Evolutionary conservation across 2,329 filamentous ascomycete genomes (phyloP).

Genomic region (Allantophomopsis cytisporea): DNA sequence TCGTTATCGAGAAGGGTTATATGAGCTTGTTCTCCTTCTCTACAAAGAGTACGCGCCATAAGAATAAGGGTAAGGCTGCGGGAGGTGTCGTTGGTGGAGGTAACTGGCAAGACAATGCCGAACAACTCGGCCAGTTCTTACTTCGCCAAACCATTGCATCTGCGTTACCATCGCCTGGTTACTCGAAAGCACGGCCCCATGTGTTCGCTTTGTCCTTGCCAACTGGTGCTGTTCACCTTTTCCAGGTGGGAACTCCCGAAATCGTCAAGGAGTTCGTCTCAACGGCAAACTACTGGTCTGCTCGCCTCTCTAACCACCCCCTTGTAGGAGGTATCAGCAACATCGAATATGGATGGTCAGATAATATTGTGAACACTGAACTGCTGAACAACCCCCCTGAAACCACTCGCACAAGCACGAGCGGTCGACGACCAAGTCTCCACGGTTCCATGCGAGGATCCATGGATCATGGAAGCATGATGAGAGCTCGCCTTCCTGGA

Average conservation of each 20-base stretch:
- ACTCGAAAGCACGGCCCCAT: conserved; percentile 78
- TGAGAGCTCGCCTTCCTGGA: conserved; percentile 55
- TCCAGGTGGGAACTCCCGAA: conserved; percentile 90
- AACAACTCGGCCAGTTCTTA: conserved; percentile 74
- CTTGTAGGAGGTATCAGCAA: conserved; percentile 89
- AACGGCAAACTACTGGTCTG: conserved; percentile 96
- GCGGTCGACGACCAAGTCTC: conserved; percentile 32
- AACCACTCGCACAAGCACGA: conserved; percentile 19
- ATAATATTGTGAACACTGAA: conserved; percentile 51
- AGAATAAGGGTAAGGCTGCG: conserved; percentile 36
- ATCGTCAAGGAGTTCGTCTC: conserved; percentile 90
- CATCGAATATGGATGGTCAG: conserved; percentile 95
- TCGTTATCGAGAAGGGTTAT: conserved; percentile 88
- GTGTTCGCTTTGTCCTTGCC: conserved; percentile 92
- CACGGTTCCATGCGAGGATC: conserved; percentile 48
- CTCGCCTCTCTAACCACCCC: conserved; percentile 84
- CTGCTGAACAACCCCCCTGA: conserved; percentile 35
- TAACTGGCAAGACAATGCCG: conserved; percentile 96
- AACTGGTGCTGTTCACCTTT: conserved; percentile 90
- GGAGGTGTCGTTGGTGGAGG: conserved; percentile 77
- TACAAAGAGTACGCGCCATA: conserved; percentile 60
- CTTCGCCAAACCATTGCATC: conserved; percentile 88
- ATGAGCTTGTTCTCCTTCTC: conserved; percentile 91
- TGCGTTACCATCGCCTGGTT: conserved; percentile 77
- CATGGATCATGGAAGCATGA: conserved; percentile 27